Conservation (phyloP, 345 rosid species). For the Ricinus communis region DNA sequence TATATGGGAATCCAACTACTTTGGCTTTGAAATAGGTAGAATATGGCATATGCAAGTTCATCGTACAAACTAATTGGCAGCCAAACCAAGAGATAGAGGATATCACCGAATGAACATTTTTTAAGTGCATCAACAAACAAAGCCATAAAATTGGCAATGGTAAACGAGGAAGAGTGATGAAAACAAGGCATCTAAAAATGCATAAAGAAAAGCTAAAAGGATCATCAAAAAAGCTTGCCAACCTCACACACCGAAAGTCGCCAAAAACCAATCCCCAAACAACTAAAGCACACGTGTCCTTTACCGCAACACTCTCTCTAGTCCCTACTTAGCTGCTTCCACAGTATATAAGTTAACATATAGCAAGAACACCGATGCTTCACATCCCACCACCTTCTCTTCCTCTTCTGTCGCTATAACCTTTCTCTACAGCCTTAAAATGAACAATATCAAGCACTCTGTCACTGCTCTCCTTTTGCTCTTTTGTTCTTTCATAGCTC, state of each 20-base stretch:
- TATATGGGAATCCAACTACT: too few relatives aligned
- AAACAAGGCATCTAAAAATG: slow-evolving; percentile 14
- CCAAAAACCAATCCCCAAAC: background rate
- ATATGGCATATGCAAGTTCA: background rate
- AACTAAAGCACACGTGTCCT: background rate
- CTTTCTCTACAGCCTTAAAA: slow-evolving; percentile 5
- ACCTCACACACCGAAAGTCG: slow-evolving; percentile 25
- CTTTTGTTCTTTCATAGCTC: slow-evolving; percentile 20
- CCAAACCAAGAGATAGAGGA: too few relatives aligned
- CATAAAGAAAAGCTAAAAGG: slow-evolving; percentile 6
- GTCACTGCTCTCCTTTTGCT: background rate
- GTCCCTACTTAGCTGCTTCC: background rate
- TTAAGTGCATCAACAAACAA: too few relatives aligned
- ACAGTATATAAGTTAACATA: background rate
- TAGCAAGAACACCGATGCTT: background rate
- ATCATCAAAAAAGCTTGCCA: slow-evolving; percentile 18
- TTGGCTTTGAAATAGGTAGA: too few relatives aligned
- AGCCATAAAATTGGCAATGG: background rate
- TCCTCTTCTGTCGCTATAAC: too few relatives aligned
- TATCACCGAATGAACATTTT: too few relatives aligned
- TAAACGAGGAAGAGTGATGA: background rate
- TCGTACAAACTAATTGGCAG: background rate
- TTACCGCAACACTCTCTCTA: background rate
- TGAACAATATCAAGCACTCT: slow-evolving; percentile 30
- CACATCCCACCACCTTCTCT: background rate